phyloP scores from a whole-genome alignment of 805 yeast genomes.

The Pichia gijzeniarum region DNA sequence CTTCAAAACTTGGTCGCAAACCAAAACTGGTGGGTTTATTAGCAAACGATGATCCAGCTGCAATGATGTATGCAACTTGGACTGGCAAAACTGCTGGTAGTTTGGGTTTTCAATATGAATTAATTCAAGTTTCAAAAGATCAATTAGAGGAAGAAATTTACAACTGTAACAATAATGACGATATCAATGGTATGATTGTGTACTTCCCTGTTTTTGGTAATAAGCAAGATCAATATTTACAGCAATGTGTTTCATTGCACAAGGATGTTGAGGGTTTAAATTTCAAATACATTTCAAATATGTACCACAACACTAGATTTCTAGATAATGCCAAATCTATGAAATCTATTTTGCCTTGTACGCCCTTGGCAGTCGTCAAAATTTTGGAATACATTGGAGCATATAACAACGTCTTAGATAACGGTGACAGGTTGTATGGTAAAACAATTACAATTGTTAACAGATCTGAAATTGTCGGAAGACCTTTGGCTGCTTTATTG shows the following conservation, averaged over 20 bases:
- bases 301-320: constrained; percentile 88
- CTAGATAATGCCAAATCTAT: constrained; percentile 58
- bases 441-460: constrained; percentile 87
- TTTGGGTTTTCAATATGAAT: constrained; percentile 79
- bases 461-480: constrained; percentile 93
- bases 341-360: constrained; percentile 91
- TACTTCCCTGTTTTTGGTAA: constrained; percentile 97
- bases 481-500: constrained; percentile 90
- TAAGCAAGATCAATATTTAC: constrained; percentile 90
- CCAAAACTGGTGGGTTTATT: constrained; percentile 87
- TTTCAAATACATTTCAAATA: constrained; percentile 83
- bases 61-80: constrained; percentile 92
- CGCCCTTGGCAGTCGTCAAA: constrained; percentile 92
- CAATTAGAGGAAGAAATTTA: constrained; percentile 78
- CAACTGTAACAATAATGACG: constrained; percentile 70
- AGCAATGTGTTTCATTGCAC: constrained; percentile 84
- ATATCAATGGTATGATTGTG: constrained; percentile 88
- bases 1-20: constrained; percentile 41
- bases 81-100: constrained; percentile 85
- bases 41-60: constrained; percentile 94
- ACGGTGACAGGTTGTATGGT: constrained; percentile 91
- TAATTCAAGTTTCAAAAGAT: constrained; percentile 67
- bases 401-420: constrained; percentile 72
- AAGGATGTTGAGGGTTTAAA: constrained; percentile 97
- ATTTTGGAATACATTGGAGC: constrained; percentile 85